Evolutionary conservation across 352 stramenopile species (phyloP).

Genomic region (Aphanomyces cochlioides): DNA sequence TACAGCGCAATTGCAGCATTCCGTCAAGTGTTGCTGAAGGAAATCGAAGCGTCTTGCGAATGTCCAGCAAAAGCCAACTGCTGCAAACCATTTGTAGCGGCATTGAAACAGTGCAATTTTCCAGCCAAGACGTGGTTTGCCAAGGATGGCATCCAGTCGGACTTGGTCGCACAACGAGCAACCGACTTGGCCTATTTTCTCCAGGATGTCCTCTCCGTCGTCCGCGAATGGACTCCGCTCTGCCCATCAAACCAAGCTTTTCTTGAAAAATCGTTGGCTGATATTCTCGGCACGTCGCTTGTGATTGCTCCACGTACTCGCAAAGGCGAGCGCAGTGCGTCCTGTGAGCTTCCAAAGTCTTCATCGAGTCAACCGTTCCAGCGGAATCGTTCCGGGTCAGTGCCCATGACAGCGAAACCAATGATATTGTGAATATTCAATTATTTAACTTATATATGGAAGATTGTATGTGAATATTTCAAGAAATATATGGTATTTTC

Average conservation of each 20-base stretch:
- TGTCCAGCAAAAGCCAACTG: slow-evolving; percentile 1
- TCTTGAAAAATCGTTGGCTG: not conserved
- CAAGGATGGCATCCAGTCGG: slow-evolving; percentile 3
- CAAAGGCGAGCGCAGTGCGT: slow-evolving; percentile 20
- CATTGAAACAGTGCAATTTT: slow-evolving; percentile 19
- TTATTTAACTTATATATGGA: slow-evolving; percentile 8
- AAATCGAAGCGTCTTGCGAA: slow-evolving; percentile 15
- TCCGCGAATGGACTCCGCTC: slow-evolving; percentile 8
- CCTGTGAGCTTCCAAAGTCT: not conserved
- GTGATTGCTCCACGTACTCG: not conserved
- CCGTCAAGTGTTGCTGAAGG: slow-evolving; percentile 17
- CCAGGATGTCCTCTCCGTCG: slow-evolving; percentile 23
- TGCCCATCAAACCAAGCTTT: slow-evolving; percentile 21
- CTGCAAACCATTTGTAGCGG: slow-evolving; percentile 6
- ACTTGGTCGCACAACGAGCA: slow-evolving; percentile 10
- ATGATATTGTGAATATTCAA: slow-evolving; percentile 19
- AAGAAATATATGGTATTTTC: too few relatives aligned
- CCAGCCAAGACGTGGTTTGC: slow-evolving; percentile 24
- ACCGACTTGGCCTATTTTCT: slow-evolving; percentile 24
- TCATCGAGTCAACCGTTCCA: not conserved
- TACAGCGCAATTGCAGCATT: slow-evolving; percentile 25
- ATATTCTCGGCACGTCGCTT: slow-evolving; percentile 7
- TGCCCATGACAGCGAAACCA: slow-evolving; percentile 24
- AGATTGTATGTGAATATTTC: too few relatives aligned
- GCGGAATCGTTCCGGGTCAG: slow-evolving; percentile 11